Conservation (phyloP, 257 asterid species). For the Ocimum tenuiflorum region DNA sequence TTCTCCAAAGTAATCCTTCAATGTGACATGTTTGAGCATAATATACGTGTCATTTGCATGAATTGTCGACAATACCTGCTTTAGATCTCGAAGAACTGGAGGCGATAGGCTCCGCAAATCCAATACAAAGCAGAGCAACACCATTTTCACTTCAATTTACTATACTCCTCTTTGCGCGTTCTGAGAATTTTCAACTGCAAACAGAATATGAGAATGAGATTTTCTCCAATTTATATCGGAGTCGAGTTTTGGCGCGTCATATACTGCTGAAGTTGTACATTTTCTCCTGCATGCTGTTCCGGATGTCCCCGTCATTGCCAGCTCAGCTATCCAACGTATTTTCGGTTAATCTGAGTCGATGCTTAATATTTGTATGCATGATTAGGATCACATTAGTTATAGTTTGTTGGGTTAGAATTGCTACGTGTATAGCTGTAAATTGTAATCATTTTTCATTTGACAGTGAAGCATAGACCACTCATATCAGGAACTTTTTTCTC, state of each 20-base stretch:
- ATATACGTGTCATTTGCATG: not conserved
- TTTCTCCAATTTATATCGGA: not conserved
- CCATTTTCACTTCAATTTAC: conserved; percentile 36
- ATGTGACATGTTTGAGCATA: not conserved
- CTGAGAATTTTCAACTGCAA: not conserved
- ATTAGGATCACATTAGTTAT: too few species aligned
- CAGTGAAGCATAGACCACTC: too few species aligned
- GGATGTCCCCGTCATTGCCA: too few species aligned
- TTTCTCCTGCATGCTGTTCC: too few species aligned
- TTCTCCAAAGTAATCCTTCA: not conserved
- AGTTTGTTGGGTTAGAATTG: too few species aligned
- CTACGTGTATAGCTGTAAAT: too few species aligned
- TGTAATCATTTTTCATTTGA: too few species aligned
- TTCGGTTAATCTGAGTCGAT: too few species aligned
- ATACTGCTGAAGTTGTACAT: too few species aligned
- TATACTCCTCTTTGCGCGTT: not conserved
- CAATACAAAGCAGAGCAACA: conserved; percentile 66
- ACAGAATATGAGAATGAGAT: not conserved
- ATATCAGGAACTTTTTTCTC: too few species aligned
- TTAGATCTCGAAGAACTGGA: conserved; percentile 66
- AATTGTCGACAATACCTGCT: conserved; percentile 44
- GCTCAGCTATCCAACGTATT: too few species aligned
- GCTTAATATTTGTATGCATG: too few species aligned
- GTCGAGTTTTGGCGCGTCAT: conserved; percentile 29
- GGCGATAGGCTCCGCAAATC: conserved; percentile 73